Percentiles rank a stretch among this genome's conserved stretches.
Evolutionary conservation across 768 basidiomycete species (phyloP).

Genomic region (Calocera cornea): DNA sequence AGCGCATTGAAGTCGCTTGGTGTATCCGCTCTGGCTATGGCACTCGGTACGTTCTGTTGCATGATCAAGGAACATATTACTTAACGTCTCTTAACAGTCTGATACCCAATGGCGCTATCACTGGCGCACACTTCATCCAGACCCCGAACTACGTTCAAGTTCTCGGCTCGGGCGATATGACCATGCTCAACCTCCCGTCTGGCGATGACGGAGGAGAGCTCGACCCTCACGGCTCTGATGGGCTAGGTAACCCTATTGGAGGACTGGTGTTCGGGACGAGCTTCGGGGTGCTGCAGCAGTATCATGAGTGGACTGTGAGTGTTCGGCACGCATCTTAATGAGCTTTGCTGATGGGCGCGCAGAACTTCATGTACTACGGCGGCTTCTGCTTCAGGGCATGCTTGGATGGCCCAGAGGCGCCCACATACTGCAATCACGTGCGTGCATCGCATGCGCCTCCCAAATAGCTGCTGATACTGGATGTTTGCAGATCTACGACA

Average conservation of each 20-base stretch:
- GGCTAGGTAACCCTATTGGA: conserved; percentile 27
- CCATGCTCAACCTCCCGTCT: conserved; percentile 26
- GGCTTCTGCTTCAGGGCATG: conserved; percentile 36
- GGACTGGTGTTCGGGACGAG: conserved; percentile 29
- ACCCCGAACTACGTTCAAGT: conserved; percentile 15
- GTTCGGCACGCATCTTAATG: not conserved
- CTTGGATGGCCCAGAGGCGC: conserved; percentile 21
- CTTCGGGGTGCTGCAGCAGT: conserved; percentile 28
- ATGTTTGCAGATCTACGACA: not conserved
- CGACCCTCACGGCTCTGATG: conserved; percentile 30
- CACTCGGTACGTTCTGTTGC: conserved; percentile 18
- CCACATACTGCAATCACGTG: conserved; percentile 31
- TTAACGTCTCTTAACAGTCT: not conserved
- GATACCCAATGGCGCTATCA: conserved; percentile 15
- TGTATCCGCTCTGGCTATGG: conserved; percentile 32
- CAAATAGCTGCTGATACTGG: conserved; percentile 23
- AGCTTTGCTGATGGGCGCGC: not conserved
- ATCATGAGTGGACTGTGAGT: conserved; percentile 34
- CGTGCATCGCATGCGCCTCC: conserved; percentile 38
- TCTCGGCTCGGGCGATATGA: conserved; percentile 29
- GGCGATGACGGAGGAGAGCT: conserved; percentile 32
- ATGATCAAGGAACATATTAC: not conserved
- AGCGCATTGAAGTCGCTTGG: conserved; percentile 44
- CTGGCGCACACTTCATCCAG: conserved; percentile 15
- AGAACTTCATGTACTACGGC: conserved; percentile 29